Evolutionary conservation across 2,329 filamentous ascomycete genomes (phyloP), one percentile per base, ranked within the genome.

Genomic region (Torrubiella hemipterigena): DNA sequence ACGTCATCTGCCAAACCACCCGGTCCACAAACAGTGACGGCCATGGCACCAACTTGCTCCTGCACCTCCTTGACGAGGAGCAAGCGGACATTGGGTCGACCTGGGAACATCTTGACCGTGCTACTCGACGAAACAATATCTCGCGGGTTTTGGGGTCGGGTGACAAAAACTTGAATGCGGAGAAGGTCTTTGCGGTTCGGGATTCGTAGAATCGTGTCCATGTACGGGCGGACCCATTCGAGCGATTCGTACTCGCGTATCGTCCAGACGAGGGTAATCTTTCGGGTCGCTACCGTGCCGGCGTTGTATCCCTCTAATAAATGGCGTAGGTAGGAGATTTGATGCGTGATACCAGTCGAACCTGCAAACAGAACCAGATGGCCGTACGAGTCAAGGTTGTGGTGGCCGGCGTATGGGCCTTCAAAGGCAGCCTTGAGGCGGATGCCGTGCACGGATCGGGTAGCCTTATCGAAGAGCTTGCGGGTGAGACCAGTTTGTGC

Each of bases 321-420:
- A 31, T 91, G 79, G 33, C 77, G 78, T 7, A 95, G 70, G 53
- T 93, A 93, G 20, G 86, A 83, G 18, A 96, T 73, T 52, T 93
- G 86, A 54, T 96, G 89, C 1, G 89, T 94, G 57, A 98, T 96
- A 39, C 91, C 91, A 5, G 91, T 86, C 35, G 89, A 84, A 34
- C 86, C 87, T 10, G 89, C 87, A 50, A 95, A 86, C 34, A 98
- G 77, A 40, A 98, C 73, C 27, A 79, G 77, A 26, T 93, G 91
- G 23, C 91, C 89, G 55, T 95, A 96, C 7, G 87, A 95, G 55
- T 86, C 78, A 41, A 96, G 77, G 38, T 76, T 77, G 56, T 94
- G 81, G 49, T 85, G 79, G 25, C 78, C 79, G 5, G 75, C 79
- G 51, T 96, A 96, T 1, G 91, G 89, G 0, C 91, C 91, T 58